phyloP scores from a whole-genome alignment of 768 basidiomycete species.

The Leccinum arenicola region DNA sequence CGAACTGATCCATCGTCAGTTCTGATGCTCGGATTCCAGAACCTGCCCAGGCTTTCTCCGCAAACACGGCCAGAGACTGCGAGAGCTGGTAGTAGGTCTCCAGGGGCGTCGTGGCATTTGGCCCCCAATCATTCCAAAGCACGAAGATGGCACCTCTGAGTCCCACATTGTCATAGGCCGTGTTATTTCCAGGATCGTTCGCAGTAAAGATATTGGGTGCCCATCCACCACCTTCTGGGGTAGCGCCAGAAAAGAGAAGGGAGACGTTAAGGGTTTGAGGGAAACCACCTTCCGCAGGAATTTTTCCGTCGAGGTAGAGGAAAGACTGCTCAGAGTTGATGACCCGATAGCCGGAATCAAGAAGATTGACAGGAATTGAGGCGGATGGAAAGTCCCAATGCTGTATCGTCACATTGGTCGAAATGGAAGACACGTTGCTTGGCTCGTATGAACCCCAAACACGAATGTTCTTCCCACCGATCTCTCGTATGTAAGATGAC shows the following conservation, averaged over 20 bases:
- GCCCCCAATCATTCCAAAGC: constrained; percentile 45
- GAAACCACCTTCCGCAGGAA: constrained; percentile 31
- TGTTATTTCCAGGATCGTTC: constrained; percentile 32
- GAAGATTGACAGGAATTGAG: constrained; percentile 33
- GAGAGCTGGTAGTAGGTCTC: constrained; percentile 45
- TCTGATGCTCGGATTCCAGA: constrained; percentile 34
- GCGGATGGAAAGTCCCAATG: constrained; percentile 40
- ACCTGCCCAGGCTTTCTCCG: constrained; percentile 44
- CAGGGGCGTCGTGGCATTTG: constrained; percentile 42
- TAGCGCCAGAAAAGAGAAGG: constrained; percentile 31
- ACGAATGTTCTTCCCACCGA: constrained; percentile 38
- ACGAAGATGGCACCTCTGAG: constrained; percentile 37
- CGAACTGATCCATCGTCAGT: constrained; percentile 36
- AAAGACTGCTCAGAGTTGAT: constrained; percentile 38
- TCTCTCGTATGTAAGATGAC: constrained; percentile 33
- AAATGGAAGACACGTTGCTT: constrained; percentile 34
- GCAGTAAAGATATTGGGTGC: constrained; percentile 35
- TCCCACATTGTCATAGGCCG: constrained; percentile 23
- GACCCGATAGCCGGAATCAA: constrained; percentile 34
- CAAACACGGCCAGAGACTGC: constrained; percentile 39
- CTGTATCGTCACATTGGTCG: constrained; percentile 41
- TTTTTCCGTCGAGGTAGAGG: constrained; percentile 38
- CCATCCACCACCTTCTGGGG: constrained; percentile 31
- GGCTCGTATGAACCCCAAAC: constrained; percentile 44
- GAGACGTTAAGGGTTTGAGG: constrained; percentile 32